Conservation (phyloP, 768 basidiomycete genomes). For the Clavulina sp. region DNA sequence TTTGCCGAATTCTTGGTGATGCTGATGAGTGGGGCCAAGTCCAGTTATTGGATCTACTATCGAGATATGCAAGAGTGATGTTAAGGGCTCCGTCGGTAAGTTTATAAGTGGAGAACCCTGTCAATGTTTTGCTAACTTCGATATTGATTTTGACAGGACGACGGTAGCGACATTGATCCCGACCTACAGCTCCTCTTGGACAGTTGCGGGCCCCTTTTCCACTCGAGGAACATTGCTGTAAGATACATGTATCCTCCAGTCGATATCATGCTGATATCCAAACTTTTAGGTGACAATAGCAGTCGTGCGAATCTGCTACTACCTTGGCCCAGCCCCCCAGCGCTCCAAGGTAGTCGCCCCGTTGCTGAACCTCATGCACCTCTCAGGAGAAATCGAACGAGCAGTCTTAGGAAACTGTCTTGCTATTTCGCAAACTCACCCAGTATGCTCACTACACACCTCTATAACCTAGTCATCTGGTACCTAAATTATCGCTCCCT, state of each 20-base stretch:
- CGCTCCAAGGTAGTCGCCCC: constrained; percentile 46
- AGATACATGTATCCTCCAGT: constrained; percentile 13
- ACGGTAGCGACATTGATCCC: constrained; percentile 27
- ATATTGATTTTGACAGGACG: not conserved
- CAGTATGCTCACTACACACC: constrained; percentile 30
- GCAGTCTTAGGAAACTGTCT: constrained; percentile 57
- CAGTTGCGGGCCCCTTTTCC: constrained; percentile 59
- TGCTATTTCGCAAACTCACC: constrained; percentile 40
- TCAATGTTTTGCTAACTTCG: not conserved
- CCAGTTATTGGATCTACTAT: constrained; percentile 54
- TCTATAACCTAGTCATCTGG: constrained; percentile 5
- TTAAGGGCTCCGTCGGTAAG: constrained; percentile 19
- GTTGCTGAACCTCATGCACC: constrained; percentile 50
- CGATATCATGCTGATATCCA: not conserved
- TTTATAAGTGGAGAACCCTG: not conserved
- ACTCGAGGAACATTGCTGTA: constrained; percentile 78
- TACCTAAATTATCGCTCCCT: constrained; percentile 1
- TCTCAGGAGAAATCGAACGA: constrained; percentile 55
- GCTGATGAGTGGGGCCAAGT: constrained; percentile 96
- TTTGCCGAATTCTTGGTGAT: constrained; percentile 72
- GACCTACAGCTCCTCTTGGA: constrained; percentile 63
- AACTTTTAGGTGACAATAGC: constrained; percentile 56
- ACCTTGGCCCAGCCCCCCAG: constrained; percentile 42
- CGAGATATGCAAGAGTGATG: constrained; percentile 74
- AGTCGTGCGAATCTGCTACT: constrained; percentile 54